Evolutionary conservation across 805 yeast genomes (phyloP), one percentile per base, ranked within the genome.

Genomic region (Ogataea siamensis): DNA sequence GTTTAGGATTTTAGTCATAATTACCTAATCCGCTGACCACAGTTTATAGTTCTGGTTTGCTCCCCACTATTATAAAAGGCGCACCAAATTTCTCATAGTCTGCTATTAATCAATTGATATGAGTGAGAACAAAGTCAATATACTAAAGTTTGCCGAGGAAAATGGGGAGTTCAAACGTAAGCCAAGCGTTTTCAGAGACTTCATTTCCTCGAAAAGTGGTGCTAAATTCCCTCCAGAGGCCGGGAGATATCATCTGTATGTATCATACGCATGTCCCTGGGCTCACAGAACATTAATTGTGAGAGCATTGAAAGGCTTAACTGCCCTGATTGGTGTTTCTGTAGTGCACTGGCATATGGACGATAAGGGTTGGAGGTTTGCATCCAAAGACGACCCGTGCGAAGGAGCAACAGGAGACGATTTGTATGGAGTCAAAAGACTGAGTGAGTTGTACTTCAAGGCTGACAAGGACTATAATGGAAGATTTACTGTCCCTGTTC

Each of bases 271-370:
- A 2, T 91, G 99, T 63, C 98, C 99, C 4, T 91, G 97, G 89
- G 97, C 97, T 1, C 95, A 87, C 57, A 73, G 98, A 46, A 78
- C 89, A 0, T 68, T 89, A 42, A 81, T 87, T 37, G 71, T 81
- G 3, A 66, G 96, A 37, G 62, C 73, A 9, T 67, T 91, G 46
- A 87, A 88, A 66, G 95, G 96, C 1, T 60, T 83, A 34, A 60
- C 67, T n/a, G 64, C 75, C 1, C 62, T 81, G 8, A 77, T 83
- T 44, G 75, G 78, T 3, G 70, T 81, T 21, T 78, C 89, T 14
- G 87, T 87, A 26, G 97, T 91, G 9, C 94, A 88, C 60, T 88
- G 96, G 91, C 80, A 78, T 53, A 74, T 91, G 83, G 96, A 84
- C 48, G 73, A 68, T 10, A 70, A 83, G 42, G 97, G 98, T 4